Base-by-base conservation (phyloP, 1,284 basidiomycete genomes). In the Ceratobasidium sp. region DNA sequence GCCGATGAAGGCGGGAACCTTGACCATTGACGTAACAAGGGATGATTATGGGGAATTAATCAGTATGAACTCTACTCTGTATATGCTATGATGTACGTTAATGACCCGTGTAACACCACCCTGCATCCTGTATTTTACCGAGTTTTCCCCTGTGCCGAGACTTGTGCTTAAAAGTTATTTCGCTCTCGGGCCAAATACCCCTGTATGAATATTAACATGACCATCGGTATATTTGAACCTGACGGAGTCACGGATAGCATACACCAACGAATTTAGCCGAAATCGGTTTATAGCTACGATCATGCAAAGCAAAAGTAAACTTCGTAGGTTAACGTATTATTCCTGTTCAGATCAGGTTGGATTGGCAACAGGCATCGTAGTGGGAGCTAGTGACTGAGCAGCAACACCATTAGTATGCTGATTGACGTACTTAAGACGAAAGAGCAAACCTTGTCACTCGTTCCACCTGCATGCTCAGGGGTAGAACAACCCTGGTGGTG, bases 1-100 rank as follows among this genome's bases (percentile, higher is more conserved):
- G 4, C 73, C 73, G n/a, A 75, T 75, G 73, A 75, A 75, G 51
- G 47, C 45, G 35, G 73, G 73, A 20, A 75, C 56, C 31, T 37
- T 75, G 26, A 61, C 73, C 26, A 49, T 75, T 37, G 56, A 65
- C 73, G 45, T 75, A 56, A 65, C 73, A 33, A 47, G 73, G 39
- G 73, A 65, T 31, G 49, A 37, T 35, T 75, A 35, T 26, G 49
- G 49, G 47, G 73, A 75, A 42, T n/a, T 64, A 42, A 64, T 75
- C 42, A 56, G 13, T 45, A 47, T 56, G 33, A 45, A 65, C 45
- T 56, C 73, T 28, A 45, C 65, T 23, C 45, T 75, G 37, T 65
- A 75, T 61, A 54, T 45, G 73, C 33, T 75, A n/a, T 75, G 63
- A 64, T 39, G 31, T 73, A 53, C 26, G 31, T 35, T 64, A 75